These are phyloP conservation scores for Cadophora sp. DNA, from an alignment of 2,329 filamentous ascomycete genomes.

Conservation along the genomic window DNA sequence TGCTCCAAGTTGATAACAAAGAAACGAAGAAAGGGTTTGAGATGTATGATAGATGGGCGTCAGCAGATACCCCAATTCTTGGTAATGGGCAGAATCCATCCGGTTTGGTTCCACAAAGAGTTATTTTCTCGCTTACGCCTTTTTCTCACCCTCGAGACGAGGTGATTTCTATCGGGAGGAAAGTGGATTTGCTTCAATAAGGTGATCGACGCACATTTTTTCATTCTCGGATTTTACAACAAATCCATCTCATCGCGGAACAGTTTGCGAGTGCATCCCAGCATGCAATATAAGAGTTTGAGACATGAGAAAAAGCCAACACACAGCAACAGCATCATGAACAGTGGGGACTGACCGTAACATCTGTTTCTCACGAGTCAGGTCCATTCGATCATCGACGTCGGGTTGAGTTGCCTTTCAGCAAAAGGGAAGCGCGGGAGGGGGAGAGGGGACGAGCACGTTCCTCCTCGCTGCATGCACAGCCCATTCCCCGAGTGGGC, in stretches of 20 bases:
- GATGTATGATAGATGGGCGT: not conserved
- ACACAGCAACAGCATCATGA: not conserved
- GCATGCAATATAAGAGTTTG: not conserved
- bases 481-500: slow-evolving; percentile 5
- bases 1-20: slow-evolving; percentile 32
- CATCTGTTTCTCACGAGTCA: not conserved
- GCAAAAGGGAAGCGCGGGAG: not conserved
- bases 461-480: slow-evolving; percentile 6
- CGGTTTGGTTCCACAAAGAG: no score
- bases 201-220: not conserved
- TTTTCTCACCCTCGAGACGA: no score
- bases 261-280: slow-evolving; percentile 7
- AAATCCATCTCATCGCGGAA: not conserved
- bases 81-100: not conserved
- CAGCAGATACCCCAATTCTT: not conserved
- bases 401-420: not conserved
- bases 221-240: not conserved
- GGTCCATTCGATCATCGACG: not conserved
- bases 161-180: not conserved
- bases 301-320: not conserved
- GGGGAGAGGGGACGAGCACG: not conserved
- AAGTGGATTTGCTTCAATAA: slow-evolving; percentile 8
- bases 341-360: not conserved
- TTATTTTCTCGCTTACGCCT: not conserved
- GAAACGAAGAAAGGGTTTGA: not conserved